These are phyloP conservation scores for Xylariaceae sp. DNA, from an alignment of 2,329 filamentous ascomycete genomes.

Conservation along the genomic window DNA sequence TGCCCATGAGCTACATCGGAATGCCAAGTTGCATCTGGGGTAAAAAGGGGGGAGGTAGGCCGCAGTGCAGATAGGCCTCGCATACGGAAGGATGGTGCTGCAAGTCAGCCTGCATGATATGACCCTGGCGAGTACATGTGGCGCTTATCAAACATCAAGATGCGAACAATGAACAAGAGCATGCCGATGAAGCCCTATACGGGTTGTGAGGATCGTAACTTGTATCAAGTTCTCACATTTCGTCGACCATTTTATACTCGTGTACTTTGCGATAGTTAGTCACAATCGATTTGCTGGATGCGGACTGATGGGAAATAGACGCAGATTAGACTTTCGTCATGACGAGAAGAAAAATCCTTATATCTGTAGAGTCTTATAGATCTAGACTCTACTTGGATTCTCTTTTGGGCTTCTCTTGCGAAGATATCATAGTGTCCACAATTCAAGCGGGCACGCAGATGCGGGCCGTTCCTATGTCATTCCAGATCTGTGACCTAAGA, in stretches of 20 bases:
- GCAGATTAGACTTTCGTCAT: neutral
- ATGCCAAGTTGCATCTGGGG: slow-evolving; percentile 10
- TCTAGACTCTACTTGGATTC: neutral
- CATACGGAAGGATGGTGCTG: slow-evolving; percentile 9
- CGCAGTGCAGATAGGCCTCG: slow-evolving; percentile 3
- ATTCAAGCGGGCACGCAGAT: neutral
- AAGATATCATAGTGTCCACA: slow-evolving; percentile 2
- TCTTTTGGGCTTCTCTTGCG: slow-evolving; percentile 4
- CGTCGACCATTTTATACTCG: neutral
- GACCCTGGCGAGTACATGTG: slow-evolving; percentile 9
- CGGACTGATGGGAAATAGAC: neutral
- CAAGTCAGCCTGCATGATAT: slow-evolving; percentile 16
- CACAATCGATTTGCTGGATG: neutral
- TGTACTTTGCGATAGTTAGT: neutral
- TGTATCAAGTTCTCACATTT: neutral
- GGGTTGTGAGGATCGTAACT: neutral
- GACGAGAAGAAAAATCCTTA: neutral
- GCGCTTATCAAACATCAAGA: slow-evolving; percentile 13
- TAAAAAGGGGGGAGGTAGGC: slow-evolving; percentile 14
- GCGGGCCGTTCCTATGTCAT: no score
- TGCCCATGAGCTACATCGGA: slow-evolving; percentile 13
- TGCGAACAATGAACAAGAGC: slow-evolving; percentile 2
- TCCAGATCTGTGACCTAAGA: no score
- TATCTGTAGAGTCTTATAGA: slow-evolving; percentile 9
- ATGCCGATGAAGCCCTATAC: slow-evolving; percentile 1